Evolutionary conservation across 331 rosid genomes (phyloP).

Genomic region (Quercus phellos): DNA sequence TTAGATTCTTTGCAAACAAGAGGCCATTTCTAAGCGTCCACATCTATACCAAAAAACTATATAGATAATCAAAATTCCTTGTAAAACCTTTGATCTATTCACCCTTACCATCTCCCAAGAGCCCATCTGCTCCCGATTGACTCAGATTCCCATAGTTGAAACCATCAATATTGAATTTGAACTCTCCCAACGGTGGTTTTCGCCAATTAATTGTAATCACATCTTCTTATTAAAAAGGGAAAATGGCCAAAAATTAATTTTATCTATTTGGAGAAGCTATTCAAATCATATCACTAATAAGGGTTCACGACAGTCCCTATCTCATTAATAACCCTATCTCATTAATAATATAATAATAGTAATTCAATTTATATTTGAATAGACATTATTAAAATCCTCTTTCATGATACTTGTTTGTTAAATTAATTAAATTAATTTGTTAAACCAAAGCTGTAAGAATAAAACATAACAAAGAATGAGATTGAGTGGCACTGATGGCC

Average conservation of each 20-base stretch:
- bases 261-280: not conserved
- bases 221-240: not conserved
- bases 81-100: too few species aligned
- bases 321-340: not conserved
- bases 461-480: not conserved
- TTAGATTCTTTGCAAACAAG: too few species aligned
- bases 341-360: not conserved
- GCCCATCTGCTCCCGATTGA: too few species aligned
- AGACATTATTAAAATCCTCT: not conserved
- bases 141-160: too few species aligned
- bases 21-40: too few species aligned
- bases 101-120: too few species aligned
- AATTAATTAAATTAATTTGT: not conserved
- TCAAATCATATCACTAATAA: constrained; percentile 11
- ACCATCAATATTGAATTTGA: too few species aligned
- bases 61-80: too few species aligned
- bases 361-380: not conserved
- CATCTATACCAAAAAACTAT: too few species aligned
- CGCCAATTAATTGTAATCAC: not conserved
- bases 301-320: not conserved
- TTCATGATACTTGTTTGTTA: not conserved
- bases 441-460: not conserved
- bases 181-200: too few species aligned
- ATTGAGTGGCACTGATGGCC: not conserved
- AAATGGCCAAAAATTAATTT: not conserved